These are phyloP conservation scores for Chlamydomonas sphaeroides DNA, from an alignment of 139 green algal species.

Conservation along the genomic window DNA sequence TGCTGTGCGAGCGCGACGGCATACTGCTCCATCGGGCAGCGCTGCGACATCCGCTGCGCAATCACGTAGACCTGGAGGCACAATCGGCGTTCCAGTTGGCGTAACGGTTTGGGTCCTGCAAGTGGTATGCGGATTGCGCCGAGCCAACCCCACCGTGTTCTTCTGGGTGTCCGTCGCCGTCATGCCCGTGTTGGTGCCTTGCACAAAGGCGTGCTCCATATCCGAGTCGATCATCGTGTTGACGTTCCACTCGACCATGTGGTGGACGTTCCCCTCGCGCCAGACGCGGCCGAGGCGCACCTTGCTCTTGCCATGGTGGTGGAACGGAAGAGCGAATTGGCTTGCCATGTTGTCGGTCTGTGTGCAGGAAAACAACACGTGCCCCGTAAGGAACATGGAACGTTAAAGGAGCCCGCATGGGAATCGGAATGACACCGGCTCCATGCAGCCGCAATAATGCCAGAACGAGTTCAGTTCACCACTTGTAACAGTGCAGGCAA, in stretches of 20 bases:
- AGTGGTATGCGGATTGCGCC: too few species aligned
- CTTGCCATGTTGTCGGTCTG: background rate
- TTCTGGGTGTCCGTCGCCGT: conserved; percentile 95
- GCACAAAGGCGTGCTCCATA: conserved; percentile 75
- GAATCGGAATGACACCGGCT: too few species aligned
- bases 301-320: conserved; percentile 89
- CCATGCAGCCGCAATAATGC: too few species aligned
- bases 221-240: conserved; percentile 82
- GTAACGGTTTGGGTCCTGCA: too few species aligned
- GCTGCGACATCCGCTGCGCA: conserved; percentile 74
- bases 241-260: conserved; percentile 90
- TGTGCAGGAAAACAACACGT: too few species aligned
- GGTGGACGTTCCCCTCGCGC: conserved; percentile 76
- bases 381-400: too few species aligned
- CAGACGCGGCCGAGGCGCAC: conserved; percentile 84
- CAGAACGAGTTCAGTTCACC: too few species aligned
- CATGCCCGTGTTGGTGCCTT: conserved; percentile 85
- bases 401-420: background rate
- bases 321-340: conserved; percentile 60
- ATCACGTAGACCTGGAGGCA: conserved; percentile 80
- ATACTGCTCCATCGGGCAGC: conserved; percentile 87
- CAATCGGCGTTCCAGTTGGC: too few species aligned
- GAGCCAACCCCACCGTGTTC: conserved; percentile 77
- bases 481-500: too few species aligned
- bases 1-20: conserved; percentile 84